Evolutionary conservation across 2,329 filamentous ascomycete species (phyloP).

Genomic region (Colletotrichum destructivum): DNA sequence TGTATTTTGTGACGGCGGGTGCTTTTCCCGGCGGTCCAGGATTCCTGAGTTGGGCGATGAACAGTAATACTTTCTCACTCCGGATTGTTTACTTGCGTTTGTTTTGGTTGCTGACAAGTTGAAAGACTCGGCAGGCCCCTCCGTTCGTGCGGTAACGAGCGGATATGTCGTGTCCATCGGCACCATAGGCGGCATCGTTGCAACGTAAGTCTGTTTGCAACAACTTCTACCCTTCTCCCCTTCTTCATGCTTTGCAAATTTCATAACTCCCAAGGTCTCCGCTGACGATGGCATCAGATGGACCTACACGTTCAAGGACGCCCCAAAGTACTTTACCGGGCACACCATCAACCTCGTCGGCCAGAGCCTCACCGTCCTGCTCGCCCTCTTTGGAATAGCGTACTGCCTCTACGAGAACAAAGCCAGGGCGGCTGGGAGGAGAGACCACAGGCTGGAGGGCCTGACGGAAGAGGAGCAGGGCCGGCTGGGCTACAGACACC

Average conservation of each 20-base stretch:
- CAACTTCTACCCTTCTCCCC: too few species aligned
- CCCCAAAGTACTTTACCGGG: conserved; percentile 62
- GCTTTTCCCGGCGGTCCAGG: conserved; percentile 72
- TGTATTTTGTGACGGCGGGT: conserved; percentile 70
- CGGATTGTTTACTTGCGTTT: neutral
- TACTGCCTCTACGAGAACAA: conserved; percentile 71
- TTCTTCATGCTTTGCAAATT: too few species aligned
- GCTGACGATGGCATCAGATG: conserved; percentile 53
- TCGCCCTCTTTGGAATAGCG: conserved; percentile 63
- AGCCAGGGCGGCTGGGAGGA: conserved; percentile 55
- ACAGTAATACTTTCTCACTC: conserved; percentile 56
- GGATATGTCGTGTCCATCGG: conserved; percentile 70
- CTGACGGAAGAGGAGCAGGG: conserved; percentile 61
- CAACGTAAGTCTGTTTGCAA: conserved; percentile 63
- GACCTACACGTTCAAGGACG: conserved; percentile 66
- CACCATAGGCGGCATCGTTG: conserved; percentile 70
- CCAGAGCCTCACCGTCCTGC: conserved; percentile 60
- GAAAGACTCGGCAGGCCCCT: conserved; percentile 66
- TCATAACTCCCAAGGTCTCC: neutral
- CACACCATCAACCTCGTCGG: conserved; percentile 71
- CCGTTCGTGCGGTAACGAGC: conserved; percentile 69
- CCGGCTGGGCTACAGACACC: conserved; percentile 68
- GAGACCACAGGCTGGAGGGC: conserved; percentile 61
- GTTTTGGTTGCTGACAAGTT: conserved; percentile 32
- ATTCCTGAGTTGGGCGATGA: conserved; percentile 72